Evolutionary conservation across 441 rosid species (phyloP).

Genomic region (Brassica hybrid): DNA sequence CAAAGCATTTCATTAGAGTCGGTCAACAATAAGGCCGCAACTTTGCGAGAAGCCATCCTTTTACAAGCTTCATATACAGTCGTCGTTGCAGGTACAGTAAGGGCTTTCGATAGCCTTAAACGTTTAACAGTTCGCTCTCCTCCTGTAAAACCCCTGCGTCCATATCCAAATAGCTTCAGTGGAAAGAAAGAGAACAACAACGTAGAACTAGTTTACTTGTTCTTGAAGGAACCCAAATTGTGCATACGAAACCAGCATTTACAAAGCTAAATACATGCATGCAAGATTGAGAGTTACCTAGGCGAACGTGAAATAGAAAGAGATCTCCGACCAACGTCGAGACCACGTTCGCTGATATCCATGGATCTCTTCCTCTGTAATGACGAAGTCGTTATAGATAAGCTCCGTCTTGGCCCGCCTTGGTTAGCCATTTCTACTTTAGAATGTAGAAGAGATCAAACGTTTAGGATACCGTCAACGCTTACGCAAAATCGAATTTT

Average conservation of each 20-base stretch:
- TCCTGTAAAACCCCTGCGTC: slow-evolving; percentile 77
- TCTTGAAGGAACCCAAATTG: slow-evolving; percentile 16
- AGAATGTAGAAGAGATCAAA: slow-evolving; percentile 2
- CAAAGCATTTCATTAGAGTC: slow-evolving; percentile 93
- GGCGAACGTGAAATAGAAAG: slow-evolving; percentile 63
- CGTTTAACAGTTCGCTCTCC: slow-evolving; percentile 87
- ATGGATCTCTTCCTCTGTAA: slow-evolving; percentile 58
- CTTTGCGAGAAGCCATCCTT: slow-evolving; percentile 91
- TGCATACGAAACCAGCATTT: background rate
- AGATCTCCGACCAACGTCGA: slow-evolving; percentile 63
- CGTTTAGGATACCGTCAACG: slow-evolving; percentile 17
- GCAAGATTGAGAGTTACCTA: no score
- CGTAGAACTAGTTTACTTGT: slow-evolving; percentile 2
- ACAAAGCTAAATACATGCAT: background rate
- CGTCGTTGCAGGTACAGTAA: slow-evolving; percentile 88
- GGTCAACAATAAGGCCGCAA: slow-evolving; percentile 94
- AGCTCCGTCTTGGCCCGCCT: slow-evolving; percentile 70
- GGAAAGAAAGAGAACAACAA: background rate
- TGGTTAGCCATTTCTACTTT: slow-evolving; percentile 56
- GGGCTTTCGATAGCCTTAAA: slow-evolving; percentile 86
- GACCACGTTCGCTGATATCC: slow-evolving; percentile 55
- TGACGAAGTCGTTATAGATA: slow-evolving; percentile 57
- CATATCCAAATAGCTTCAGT: slow-evolving; percentile 8
- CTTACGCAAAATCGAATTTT: background rate
- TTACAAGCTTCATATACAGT: slow-evolving; percentile 86